Evolutionary conservation across 805 yeast species (phyloP), one percentile per base, ranked within the genome.

Genomic region (Metschnikowia kofuensis): DNA sequence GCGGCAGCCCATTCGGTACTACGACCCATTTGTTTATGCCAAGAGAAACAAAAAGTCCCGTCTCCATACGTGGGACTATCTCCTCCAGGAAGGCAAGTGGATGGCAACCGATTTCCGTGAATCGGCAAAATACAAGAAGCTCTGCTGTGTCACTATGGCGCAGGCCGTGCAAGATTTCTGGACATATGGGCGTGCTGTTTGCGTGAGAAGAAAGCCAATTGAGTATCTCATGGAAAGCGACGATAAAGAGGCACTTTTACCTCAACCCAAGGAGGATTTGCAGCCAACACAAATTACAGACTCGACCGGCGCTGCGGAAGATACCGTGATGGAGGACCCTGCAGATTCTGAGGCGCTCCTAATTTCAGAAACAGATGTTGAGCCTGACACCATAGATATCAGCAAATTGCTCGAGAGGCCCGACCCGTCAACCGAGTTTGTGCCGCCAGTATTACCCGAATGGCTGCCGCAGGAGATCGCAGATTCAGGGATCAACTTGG

Each of bases 31-130:
- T 52, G 48, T 58, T 4, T 61, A 58, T 40, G 47, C 56, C 7
- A 61, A 56, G 27, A 36, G 51, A 27, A 59, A 63, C 48, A 57
- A 47, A 31, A 56, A 54, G 43, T 64, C 70, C 12, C 62, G 62
- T n/a, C 70, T 73, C 30, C 70, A 82, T 4, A 91, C 87, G 54
- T 82, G 95, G 89, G 92, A 86, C 57, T 67, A 77, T 49, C 53
- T 92, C 26, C 53, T 94, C 6, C 80, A 81, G 26, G 99, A 94
- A 64, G 87, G 83, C 61, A 80, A 80, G 51, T 89, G 97, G 96
- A 77, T 90, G 82, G 80, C 89, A 7, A 74, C 79, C 1, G 96
- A 90, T 59, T 83, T 84, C 57, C 79, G 76, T 47, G 95, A 90
- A 62, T 83, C 79, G 35, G 63, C 82, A 15, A 85, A 87, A 60